Conservation (phyloP, 768 basidiomycete species). For the Tulasnella sp. region DNA sequence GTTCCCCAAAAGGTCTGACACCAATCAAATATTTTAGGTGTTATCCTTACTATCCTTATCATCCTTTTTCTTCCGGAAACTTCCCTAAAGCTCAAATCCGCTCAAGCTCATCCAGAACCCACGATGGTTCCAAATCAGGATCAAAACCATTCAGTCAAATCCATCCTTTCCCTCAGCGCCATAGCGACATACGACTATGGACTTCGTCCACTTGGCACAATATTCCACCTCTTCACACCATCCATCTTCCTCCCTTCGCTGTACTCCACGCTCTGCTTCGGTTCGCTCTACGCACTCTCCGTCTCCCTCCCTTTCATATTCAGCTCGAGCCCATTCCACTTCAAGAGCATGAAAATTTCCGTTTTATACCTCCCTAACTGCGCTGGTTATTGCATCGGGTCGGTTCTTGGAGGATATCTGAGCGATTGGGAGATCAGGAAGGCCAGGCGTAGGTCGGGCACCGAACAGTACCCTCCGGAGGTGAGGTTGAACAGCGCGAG, state of each 20-base stretch:
- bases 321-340: constrained; percentile 11
- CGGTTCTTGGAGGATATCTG: constrained; percentile 15
- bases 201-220: constrained; percentile 4
- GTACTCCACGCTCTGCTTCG: constrained; percentile 22
- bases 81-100: constrained; percentile 15
- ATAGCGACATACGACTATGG: neutral
- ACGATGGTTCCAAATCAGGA: too few species aligned
- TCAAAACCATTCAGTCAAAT: neutral
- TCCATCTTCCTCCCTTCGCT: constrained; percentile 22
- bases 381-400: constrained; percentile 15
- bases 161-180: neutral
- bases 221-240: constrained; percentile 21
- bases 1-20: neutral
- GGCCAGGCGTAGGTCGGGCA: neutral
- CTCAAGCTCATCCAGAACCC: neutral
- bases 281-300: constrained; percentile 14
- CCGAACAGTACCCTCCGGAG: constrained; percentile 13
- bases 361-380: constrained; percentile 14
- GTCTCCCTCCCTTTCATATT: constrained; percentile 12
- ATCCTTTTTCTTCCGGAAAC: constrained; percentile 19
- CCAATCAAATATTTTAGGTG: neutral
- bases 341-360: constrained; percentile 11
- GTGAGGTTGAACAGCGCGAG: constrained; percentile 13
- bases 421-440: constrained; percentile 10
- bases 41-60: constrained; percentile 11